Conservation (phyloP, 305 asterid species). For the Fraxinus dipetala region DNA sequence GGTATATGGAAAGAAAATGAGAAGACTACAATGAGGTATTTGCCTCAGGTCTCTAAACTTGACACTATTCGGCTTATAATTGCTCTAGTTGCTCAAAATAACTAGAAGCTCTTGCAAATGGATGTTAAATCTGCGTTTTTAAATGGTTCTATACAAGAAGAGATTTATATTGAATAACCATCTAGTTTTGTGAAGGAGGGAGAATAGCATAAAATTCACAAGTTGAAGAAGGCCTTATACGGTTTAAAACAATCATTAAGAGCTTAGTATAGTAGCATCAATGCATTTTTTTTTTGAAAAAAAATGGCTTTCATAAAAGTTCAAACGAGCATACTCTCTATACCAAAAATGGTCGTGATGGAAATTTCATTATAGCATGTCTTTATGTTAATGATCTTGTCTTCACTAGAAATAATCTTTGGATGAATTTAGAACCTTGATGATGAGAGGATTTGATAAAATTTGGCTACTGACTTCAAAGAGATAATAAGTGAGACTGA, state of each 20-base stretch:
- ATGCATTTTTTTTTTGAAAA: too few relatives aligned
- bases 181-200: not conserved
- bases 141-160: not conserved
- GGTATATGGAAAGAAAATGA: not conserved
- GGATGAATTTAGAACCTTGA: too few relatives aligned
- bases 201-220: not conserved
- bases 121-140: not conserved
- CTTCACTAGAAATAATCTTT: too few relatives aligned
- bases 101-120: not conserved
- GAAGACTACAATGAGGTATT: not conserved
- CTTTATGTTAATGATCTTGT: too few relatives aligned
- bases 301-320: too few relatives aligned
- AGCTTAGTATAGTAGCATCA: too few relatives aligned
- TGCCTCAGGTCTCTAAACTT: not conserved
- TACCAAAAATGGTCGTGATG: too few relatives aligned
- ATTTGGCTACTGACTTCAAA: not conserved
- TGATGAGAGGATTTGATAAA: too few relatives aligned
- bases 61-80: not conserved
- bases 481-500: not conserved
- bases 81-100: not conserved
- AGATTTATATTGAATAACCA: not conserved
- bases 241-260: too few relatives aligned
- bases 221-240: not conserved
- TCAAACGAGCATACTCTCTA: too few relatives aligned
- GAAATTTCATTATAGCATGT: too few relatives aligned